Base-by-base conservation (phyloP, 129 eudicot genomes). In the Chrysanthemum seticuspe region DNA sequence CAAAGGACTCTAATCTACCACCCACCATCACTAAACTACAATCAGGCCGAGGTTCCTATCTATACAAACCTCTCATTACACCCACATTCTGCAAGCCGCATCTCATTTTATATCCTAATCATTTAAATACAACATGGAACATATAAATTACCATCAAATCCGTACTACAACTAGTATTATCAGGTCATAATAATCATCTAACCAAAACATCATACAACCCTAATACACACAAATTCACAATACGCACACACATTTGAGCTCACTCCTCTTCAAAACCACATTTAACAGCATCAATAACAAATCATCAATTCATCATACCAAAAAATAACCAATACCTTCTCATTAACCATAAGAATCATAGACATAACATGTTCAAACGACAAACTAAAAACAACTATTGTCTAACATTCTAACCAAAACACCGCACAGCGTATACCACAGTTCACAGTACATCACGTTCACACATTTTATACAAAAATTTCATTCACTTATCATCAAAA, bases 341-440 rank as follows among this genome's bases (percentile, higher is more conserved):
- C 99, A 74, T 94, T 94, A 78, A 94, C 77, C 99, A 94, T 90
- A 54, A 94, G 91, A 12, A 90, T 88, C 93, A 90, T 94, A 4
- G 97, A 90, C 99, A 94, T 90, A 14, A 90, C 87, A 72, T 94
- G 99, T 89, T 94, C 99, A 71, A 94, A 94, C 12, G 86, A 74
- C 21, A 93, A 84, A 36, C 44, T 36, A 36, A 36, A 36, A 36
- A 36, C 44, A 36, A 36, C 6, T 6, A 36, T 36, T 3, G 31
- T 29, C 31, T 36, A 36, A 36, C 44, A 36, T 36, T 36, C 44
- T 36, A 36, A 36, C 44, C 6, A 36, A 36, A 6, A 36, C 44
- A 36, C 8, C 8, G 44, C 44, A 6, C 44, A 34, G 40, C 40
- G 40, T 34, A 34, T 4, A 4, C 40, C 40, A 34, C 40, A 34